A percentile compares a stretch with the other conserved stretches of the same genome.
Evolutionary conservation across 257 asterid species (phyloP).

Genomic region (Solanum chiquidenum): DNA sequence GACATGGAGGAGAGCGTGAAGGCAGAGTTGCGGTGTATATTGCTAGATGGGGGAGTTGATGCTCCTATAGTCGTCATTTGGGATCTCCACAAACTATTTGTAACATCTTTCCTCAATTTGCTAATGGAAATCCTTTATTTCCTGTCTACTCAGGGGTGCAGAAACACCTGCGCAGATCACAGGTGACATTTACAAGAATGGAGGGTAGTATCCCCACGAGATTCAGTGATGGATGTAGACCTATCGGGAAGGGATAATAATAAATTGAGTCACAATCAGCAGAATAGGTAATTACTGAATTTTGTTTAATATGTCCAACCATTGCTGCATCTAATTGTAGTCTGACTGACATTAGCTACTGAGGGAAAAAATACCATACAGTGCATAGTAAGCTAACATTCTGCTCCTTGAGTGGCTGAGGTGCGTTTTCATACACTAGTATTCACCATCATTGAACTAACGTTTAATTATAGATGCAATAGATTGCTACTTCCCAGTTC

Average conservation of each 20-base stretch:
- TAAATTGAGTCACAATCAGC: not conserved
- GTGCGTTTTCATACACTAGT: not conserved
- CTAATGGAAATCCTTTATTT: not conserved
- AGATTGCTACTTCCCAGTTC: not conserved
- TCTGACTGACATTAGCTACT: not conserved
- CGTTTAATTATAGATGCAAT: not conserved
- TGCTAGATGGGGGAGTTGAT: not conserved
- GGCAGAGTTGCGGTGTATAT: not conserved
- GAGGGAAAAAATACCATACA: not conserved
- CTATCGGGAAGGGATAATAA: not conserved
- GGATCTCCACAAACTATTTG: not conserved
- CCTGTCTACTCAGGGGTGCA: not conserved
- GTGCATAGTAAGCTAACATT: not conserved
- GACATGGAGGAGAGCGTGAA: not conserved
- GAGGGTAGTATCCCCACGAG: not conserved
- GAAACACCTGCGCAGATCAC: not conserved
- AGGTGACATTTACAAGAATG: not conserved
- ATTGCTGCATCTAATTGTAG: not conserved
- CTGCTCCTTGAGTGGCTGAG: not conserved
- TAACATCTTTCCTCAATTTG: not conserved
- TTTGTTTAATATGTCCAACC: not conserved
- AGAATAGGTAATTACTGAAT: not conserved
- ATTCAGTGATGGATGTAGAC: not conserved
- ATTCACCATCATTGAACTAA: not conserved
- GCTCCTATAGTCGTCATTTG: not conserved